Conservation (phyloP, 805 yeast species). For the Jamesozyma jinghongensis region DNA sequence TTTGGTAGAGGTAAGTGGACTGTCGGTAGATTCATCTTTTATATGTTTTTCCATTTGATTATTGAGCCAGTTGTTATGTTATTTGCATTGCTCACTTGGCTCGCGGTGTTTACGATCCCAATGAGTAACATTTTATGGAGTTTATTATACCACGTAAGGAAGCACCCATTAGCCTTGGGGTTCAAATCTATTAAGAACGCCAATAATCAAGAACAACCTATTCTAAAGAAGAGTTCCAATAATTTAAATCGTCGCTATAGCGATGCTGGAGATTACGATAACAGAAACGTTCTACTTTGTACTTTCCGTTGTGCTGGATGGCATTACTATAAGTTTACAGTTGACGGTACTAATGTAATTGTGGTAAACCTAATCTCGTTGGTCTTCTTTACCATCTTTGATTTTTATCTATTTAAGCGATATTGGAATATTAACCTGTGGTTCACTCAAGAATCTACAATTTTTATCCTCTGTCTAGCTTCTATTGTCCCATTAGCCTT, state of each 20-base stretch:
- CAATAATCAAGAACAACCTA: conserved; percentile 3
- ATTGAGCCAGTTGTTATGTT: conserved; percentile 57
- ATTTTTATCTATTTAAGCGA: conserved; percentile 56
- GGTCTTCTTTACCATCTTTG: conserved; percentile 75
- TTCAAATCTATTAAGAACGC: conserved; percentile 48
- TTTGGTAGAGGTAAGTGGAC: conserved; percentile 95
- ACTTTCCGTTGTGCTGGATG: conserved; percentile 88
- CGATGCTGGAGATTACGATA: conserved; percentile 15
- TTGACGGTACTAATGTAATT: conserved; percentile 91
- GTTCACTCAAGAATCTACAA: conserved; percentile 49
- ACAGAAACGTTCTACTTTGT: conserved; percentile 62
- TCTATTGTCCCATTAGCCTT: conserved; percentile 92
- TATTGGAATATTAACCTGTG: conserved; percentile 27
- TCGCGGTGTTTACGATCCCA: conserved; percentile 81
- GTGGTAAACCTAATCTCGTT: conserved; percentile 74
- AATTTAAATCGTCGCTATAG: conserved; percentile 4
- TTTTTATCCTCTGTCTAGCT: conserved; percentile 67
- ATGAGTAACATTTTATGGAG: conserved; percentile 74
- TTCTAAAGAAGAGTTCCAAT: conserved; percentile 3
- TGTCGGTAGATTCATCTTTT: conserved; percentile 70
- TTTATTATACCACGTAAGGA: conserved; percentile 65
- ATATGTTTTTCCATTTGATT: conserved; percentile 54
- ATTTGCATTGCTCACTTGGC: conserved; percentile 62
- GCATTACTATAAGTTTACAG: conserved; percentile 92
- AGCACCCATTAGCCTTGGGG: conserved; percentile 84